phyloP scores from a whole-genome alignment of 73 alveolate species.

The Paramecium sonneborni region DNA sequence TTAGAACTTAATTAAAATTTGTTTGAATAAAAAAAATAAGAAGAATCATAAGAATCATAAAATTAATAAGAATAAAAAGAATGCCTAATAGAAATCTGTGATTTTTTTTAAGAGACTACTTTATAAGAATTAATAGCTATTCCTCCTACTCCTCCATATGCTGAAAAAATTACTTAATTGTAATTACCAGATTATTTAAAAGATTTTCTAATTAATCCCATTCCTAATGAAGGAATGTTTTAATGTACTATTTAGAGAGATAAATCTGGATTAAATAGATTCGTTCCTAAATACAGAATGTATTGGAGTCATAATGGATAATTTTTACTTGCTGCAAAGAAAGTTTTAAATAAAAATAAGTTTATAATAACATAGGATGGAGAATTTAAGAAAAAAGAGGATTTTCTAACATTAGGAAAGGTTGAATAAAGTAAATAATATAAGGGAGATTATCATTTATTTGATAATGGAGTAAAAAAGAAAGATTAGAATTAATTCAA shows the following conservation, averaged over 20 bases:
- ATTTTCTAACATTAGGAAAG: neutral
- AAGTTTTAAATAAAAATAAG: neutral
- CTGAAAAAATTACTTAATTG: neutral
- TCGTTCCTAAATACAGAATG: neutral
- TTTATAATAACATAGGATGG: neutral
- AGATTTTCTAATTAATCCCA: neutral
- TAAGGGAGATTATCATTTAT: neutral
- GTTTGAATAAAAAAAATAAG: no score
- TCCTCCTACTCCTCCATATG: conserved; percentile 20
- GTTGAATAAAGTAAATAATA: neutral
- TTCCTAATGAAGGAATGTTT: conserved; percentile 7
- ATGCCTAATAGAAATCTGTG: neutral
- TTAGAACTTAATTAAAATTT: no score
- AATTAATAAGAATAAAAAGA: neutral
- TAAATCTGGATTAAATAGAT: conserved; percentile 45
- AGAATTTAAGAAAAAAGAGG: conserved; percentile 21
- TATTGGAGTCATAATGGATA: neutral
- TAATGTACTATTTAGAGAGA: neutral
- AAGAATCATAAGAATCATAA: no score
- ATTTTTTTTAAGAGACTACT: neutral
- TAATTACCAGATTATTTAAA: neutral
- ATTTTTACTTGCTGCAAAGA: neutral
- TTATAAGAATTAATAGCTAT: neutral
- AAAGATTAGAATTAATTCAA: neutral
- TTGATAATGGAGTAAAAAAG: conserved; percentile 28